Percentiles rank a stretch among this genome's conserved stretches.
These are phyloP conservation scores for bread wheat (Triticum aestivum) DNA, from an alignment of 176 grass and related monocot genomes.

Conservation along the genomic window IWGSC_CS_RefSeq_v2.1 NC_057799.1:441799548-441800047, in stretches of 20 bases:
- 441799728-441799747: neutral
- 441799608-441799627: too few species aligned
- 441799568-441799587: neutral
- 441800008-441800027: slow-evolving; percentile 25
- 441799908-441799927: neutral
- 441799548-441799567: too few species aligned
- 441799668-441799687: neutral
- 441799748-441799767: neutral
- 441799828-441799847: neutral
- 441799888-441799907: slow-evolving; percentile 17
- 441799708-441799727: neutral
- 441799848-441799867: neutral
- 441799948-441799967: slow-evolving; percentile 19
- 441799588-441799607: neutral
- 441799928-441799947: neutral
- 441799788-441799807: neutral
- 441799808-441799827: too few species aligned
- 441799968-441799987: neutral
- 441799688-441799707: neutral
- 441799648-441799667: too few species aligned
- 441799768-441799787: neutral
- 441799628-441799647: too few species aligned
- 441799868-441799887: slow-evolving; percentile 23
- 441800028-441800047: slow-evolving; percentile 7
- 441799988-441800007: slow-evolving; percentile 6